phyloP scores from a whole-genome alignment of 371 early-diverging fungal genomes.

The Umbelopsis sp. region DNA sequence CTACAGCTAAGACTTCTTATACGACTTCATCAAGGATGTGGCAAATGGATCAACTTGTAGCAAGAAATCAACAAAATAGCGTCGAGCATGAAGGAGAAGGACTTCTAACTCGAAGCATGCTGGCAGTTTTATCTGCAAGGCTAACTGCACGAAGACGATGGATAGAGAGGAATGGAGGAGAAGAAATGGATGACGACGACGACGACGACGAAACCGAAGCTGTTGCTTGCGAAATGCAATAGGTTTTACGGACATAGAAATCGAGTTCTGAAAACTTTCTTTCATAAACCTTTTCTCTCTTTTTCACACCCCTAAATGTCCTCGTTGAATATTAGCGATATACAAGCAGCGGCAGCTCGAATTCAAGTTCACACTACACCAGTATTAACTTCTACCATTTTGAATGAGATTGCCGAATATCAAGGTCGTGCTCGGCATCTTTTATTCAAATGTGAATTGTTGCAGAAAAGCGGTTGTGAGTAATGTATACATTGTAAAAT shows the following conservation, averaged over 20 bases:
- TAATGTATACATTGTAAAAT: background rate
- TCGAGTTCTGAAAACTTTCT: background rate
- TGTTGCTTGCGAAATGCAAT: slow-evolving; percentile 15
- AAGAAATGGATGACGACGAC: slow-evolving; percentile 21
- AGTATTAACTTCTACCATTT: slow-evolving; percentile 45
- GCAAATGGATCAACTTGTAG: slow-evolving; percentile 35
- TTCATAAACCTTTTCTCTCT: background rate
- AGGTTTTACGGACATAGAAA: background rate
- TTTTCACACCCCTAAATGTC: slow-evolving; percentile 14
- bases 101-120: slow-evolving; percentile 32
- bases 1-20: slow-evolving; percentile 31
- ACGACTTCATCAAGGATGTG: slow-evolving; percentile 41
- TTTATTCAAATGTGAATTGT: slow-evolving; percentile 62
- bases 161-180: slow-evolving; percentile 21
- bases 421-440: slow-evolving; percentile 32
- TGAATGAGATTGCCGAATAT: slow-evolving; percentile 30
- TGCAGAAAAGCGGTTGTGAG: slow-evolving; percentile 63
- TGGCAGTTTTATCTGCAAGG: slow-evolving; percentile 28
- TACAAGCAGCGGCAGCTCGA: slow-evolving; percentile 48
- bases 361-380: slow-evolving; percentile 57
- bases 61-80: slow-evolving; percentile 27
- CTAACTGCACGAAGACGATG: slow-evolving; percentile 25
- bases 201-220: slow-evolving; percentile 24
- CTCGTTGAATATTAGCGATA: slow-evolving; percentile 32
- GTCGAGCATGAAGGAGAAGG: slow-evolving; percentile 21